Evolutionary conservation across 2,329 filamentous ascomycete genomes (phyloP), one percentile per base, ranked within the genome.

Genomic region (Fusarium staphyleae): DNA sequence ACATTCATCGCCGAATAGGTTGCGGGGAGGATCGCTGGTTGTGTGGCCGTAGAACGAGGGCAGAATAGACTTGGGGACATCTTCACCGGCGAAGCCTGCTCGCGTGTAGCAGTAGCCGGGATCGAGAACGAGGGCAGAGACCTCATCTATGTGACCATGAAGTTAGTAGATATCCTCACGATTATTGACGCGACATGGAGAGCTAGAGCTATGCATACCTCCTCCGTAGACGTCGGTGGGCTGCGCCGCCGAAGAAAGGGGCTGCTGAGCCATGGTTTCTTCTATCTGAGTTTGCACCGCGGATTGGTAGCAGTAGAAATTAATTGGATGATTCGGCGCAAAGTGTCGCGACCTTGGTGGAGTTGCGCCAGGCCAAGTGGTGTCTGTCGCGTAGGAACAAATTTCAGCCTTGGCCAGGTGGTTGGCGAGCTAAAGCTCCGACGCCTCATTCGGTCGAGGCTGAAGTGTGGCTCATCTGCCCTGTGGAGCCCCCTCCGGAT

Each of bases 61-160:
- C 52, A 96, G 83, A 51, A 98, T 87, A 24, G 91, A 92, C 79
- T 98, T 98, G 66, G 95, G 95, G 1, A 92, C 89, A 77, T 99
- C 95, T 83, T 99, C 96, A 70, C 96, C 95, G 11, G 96, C 96
- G 70, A 98, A 99, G 52, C 95, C 95, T 55, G 93, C 95, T 75
- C 96, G 92, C 33, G 90, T 93, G 65, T 87, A 88, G 70, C 90
- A 91, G 78, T 92, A 97, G 57, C 96, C 95, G 3, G 95, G 90
- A 72, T 99, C 95, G 70, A 99, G 90, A 30, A 99, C 91, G 66
- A 99, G 89, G 45, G 96, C 96, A 29, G 93, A 96, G 62, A 99
- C 93, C 79, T 99, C 95, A 80, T 99, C 95, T 96, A 68, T 52
- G 52, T 46, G 45, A 59, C 43, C 26, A 47, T 51, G 33, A 35